Base-by-base conservation (phyloP, 2,329 filamentous ascomycete species). In the Diaporthe capsici region DNA sequence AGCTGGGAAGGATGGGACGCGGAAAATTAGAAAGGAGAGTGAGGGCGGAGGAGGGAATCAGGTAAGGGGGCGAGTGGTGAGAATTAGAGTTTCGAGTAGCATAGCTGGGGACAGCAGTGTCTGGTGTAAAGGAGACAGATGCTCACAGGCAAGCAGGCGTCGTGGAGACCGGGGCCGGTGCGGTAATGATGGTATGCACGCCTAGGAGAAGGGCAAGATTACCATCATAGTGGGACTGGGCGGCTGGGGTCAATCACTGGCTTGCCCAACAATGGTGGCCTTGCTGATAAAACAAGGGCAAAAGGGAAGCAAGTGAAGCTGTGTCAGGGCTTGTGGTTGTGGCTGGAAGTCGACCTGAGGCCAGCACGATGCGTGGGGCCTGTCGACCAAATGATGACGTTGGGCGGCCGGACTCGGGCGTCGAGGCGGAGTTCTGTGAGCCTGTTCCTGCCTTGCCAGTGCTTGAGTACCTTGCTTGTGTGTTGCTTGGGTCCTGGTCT, bases 331-430 rank as follows among this genome's bases (percentile, higher is more conserved):
- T 39, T 39, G 37, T 20, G 31, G 31, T 57, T 37, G 37, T 61
- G 58, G 58, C 58, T 68, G 65, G 47, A 68, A 68, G 65, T 68
- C 65, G 65, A 68, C 65, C 65, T 68, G 65, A 53, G 47, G 47
- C 63, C 65, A 68, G 65, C 65, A 28, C 31, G 31, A 68, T 39
- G 65, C 28, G 65, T 68, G 65, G 65, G 65, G 25, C 47, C 47
- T 28, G 34, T 28, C 63, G 65, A 39, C 65, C 65, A 55, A 68
- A 68, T 53, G n/a, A 68, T 68, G 65, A 68, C 65, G 65, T 68
- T 68, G 28, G 44, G 42, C 61, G 28, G 61, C 39, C 42, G 61
- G 57, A 60, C 17, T 60, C 9, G 34, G 58, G 37, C 37, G 37
- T 42, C 7, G 63, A 47, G 31, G 63, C 63, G 63, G 65, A 53